phyloP scores from a whole-genome alignment of 2,329 filamentous ascomycete genomes.

The Aspergillus awamori region DNA sequence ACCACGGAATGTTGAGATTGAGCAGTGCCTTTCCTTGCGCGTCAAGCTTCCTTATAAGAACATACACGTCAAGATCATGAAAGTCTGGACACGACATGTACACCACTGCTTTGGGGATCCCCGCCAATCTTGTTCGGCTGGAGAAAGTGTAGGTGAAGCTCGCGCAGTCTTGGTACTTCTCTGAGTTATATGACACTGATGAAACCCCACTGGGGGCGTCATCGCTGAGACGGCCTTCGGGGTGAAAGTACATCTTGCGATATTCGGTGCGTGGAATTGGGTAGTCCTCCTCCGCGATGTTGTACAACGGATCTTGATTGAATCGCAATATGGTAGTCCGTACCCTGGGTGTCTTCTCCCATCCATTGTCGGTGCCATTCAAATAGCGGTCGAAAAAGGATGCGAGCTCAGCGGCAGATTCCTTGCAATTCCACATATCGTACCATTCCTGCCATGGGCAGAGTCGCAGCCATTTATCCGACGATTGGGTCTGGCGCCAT shows the following conservation, averaged over 20 bases:
- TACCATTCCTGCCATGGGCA: slow-evolving; percentile 21
- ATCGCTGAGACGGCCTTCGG: neutral
- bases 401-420: slow-evolving; percentile 4
- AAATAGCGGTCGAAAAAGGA: slow-evolving; percentile 16
- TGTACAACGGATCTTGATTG: slow-evolving; percentile 8
- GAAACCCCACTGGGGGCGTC: neutral
- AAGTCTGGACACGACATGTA: slow-evolving; percentile 19
- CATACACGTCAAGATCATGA: slow-evolving; percentile 15
- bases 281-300: slow-evolving; percentile 13
- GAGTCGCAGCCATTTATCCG: slow-evolving; percentile 17
- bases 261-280: slow-evolving; percentile 13
- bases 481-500: slow-evolving; percentile 12
- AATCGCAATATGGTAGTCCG: slow-evolving; percentile 14
- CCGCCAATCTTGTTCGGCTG: slow-evolving; percentile 11
- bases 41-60: slow-evolving; percentile 14
- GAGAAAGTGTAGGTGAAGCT: slow-evolving; percentile 17
- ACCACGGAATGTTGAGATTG: slow-evolving; percentile 17
- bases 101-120: slow-evolving; percentile 17
- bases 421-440: slow-evolving; percentile 17
- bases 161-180: slow-evolving; percentile 10
- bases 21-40: slow-evolving; percentile 9
- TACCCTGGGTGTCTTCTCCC: slow-evolving; percentile 15
- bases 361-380: slow-evolving; percentile 12
- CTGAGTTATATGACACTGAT: slow-evolving; percentile 11
- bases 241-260: slow-evolving; percentile 14